Base-by-base conservation (phyloP, 2,329 filamentous ascomycete species). In the Tolypocladium ovalisporum region DNA sequence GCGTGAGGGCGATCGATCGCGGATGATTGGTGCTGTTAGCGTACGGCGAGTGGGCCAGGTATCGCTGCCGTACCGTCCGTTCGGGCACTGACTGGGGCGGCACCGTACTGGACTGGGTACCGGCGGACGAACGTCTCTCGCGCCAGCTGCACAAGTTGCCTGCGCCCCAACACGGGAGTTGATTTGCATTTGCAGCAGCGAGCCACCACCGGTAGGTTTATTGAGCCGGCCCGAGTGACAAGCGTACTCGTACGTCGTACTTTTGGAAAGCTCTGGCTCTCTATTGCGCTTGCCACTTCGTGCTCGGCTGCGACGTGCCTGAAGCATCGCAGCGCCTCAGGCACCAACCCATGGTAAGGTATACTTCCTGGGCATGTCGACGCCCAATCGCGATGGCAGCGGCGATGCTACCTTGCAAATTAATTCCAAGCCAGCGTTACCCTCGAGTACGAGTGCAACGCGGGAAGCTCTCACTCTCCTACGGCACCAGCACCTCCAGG, bases 1-100 rank as follows among this genome's bases (percentile, higher is more conserved):
- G 56, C 57, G 58, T 58, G 60, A 60, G 59, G 37, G 44, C 58
- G 62, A 64, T 64, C 62, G 62, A 64, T 64, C 58, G 63, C 60
- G 62, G 61, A 8, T 29, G 62, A 47, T 24, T n/a, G 24, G n/a
- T 2, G 54, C 24, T 40, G 52, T 54, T 54, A 54, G 36, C 52
- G 52, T 24, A 54, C 2, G 36, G 7, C n/a, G 1, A 17, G 17
- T 12, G 24, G 24, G n/a, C 8, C 9, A 54, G 27, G 36, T 54
- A 40, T 24, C 52, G 52, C 36, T n/a, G 6, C 24, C 36, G 52
- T 42, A 54, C 17, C 36, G 52, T 10, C 22, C n/a, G 40, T 40
- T 8, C 17, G 10, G 19, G 37, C 37, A 34, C 32, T 9, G 5
- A 9, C 32, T 4, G 32, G 32, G 32, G 5, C 32, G 32, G 5